Base-by-base conservation (phyloP, 2,329 filamentous ascomycete genomes). In the Beauveria bassiana region DNA sequence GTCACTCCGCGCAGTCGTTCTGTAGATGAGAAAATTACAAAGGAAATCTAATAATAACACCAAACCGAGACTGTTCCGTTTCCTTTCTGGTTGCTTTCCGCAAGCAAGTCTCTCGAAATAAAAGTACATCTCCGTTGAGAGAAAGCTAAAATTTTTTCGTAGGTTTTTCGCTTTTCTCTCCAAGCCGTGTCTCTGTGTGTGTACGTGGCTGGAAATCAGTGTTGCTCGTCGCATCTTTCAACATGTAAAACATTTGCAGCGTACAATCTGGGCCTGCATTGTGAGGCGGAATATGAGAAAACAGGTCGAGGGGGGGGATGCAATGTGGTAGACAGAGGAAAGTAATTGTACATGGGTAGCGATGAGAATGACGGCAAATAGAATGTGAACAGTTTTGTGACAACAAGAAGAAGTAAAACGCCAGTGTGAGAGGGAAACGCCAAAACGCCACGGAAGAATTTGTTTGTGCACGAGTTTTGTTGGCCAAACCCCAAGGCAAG, bases 261-360 rank as follows among this genome's bases (percentile, higher is more conserved):
- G 43, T 51, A 52, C 52, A 50, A 50, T 58, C 1, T 42, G 34
- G 12, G 28, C 24, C 43, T 38, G 38, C 14, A 45, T 26, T 20
- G 26, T 12, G 24, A 50, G n/a, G 34, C 14, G 50, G 10, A 4
- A 43, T 24, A 4, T 20, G 3, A 45, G 56, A 59, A 63, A 50
- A 45, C 34, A 38, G 9, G 4, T 38, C 34, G 50, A 46, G 49
- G 9, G 26, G 34, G 2, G 8, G n/a, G 22, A n/a, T 3, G 26
- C 14, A 45, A 26, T 51, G 57, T 49, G 60, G 42, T 38, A 59
- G 51, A 40, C 55, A 24, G 40, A 68, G 67, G 71, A 69, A 62
- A 65, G 64, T 75, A 74, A 61, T 74, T 67, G 66, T 74, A 76
- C 74, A 75, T 58, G 67, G 64, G 62, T 68, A 60, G 60, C 62